Percentiles rank a stretch among this genome's conserved stretches.
phyloP scores from a whole-genome alignment of 768 basidiomycete species.

The Kwoniella pini region DNA sequence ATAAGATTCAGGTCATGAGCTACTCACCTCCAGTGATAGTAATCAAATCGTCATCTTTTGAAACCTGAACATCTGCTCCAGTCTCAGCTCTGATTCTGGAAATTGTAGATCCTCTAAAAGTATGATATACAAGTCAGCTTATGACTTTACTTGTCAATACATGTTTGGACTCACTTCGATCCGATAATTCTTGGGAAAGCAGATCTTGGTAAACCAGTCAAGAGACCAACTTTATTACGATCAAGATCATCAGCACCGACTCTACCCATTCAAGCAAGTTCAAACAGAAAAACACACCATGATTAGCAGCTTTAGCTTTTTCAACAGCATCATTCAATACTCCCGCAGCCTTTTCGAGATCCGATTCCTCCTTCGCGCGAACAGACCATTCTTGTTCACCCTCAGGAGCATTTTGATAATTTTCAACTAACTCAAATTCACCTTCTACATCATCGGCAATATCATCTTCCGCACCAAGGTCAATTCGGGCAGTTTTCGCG shows the following conservation, averaged over 20 bases:
- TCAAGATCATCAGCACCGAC: too few relatives aligned
- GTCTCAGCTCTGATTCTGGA: slow-evolving; percentile 83
- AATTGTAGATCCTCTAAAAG: slow-evolving; percentile 67
- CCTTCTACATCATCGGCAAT: slow-evolving; percentile 58
- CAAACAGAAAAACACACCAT: slow-evolving; percentile 34
- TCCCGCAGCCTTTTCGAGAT: slow-evolving; percentile 73
- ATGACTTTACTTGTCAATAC: neutral
- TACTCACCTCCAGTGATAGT: slow-evolving; percentile 74
- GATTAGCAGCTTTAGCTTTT: slow-evolving; percentile 45
- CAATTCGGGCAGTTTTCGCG: slow-evolving; percentile 73
- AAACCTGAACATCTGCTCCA: slow-evolving; percentile 87
- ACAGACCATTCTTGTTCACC: slow-evolving; percentile 84
- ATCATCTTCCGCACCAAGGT: slow-evolving; percentile 58
- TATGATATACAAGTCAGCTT: neutral
- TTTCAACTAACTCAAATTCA: slow-evolving; percentile 71
- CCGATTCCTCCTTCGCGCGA: slow-evolving; percentile 70
- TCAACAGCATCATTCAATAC: slow-evolving; percentile 45
- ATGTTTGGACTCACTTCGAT: slow-evolving; percentile 61
- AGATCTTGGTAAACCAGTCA: slow-evolving; percentile 60
- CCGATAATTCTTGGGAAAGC: slow-evolving; percentile 93
- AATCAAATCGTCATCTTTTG: slow-evolving; percentile 82
- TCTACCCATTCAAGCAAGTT: too few relatives aligned
- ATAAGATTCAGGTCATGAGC: neutral
- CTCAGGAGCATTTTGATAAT: slow-evolving; percentile 79
- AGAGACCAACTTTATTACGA: slow-evolving; percentile 43